Evolutionary conservation across 352 stramenopile genomes (phyloP), one percentile per base, ranked within the genome.

Genomic region (Phytophthora idaei): DNA sequence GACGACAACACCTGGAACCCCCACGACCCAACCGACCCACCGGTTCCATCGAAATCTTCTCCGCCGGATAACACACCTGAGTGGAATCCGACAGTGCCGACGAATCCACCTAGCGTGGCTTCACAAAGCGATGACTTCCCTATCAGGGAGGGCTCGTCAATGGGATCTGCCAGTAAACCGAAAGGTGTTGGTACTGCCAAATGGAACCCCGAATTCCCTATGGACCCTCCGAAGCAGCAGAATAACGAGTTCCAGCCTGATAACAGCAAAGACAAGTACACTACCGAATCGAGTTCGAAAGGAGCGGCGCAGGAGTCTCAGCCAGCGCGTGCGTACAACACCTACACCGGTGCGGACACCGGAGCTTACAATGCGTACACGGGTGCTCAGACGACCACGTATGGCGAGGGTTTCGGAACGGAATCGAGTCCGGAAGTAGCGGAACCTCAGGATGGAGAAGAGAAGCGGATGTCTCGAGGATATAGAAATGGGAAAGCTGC

Each of bases 311-410:
- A 42, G 11, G 12, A n/a, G 36, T 42, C 6, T 37, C 29, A 65
- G 1, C 36, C 29, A 17, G 39, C 44, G n/a, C 29, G 31, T 34
- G 41, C 55, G 17, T 62, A 47, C 55, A 62, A 62, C n/a, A 12
- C 54, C 0, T 61, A 52, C 54, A 45, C 41, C 0, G 28, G 36
- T 29, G 36, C n/a, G 12, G 32, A 27, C n/a, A 31, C 15, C 0
- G 37, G 47, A n/a, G 27, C 37, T 1, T 66, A 67, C 50, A 48
- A 39, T 17, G 10, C 21, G 11, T 63, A 63, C 56, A 47, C 36
- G 15, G 54, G 45, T 44, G 46, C 34, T 2, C 34, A 50, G 25
- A 42, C 57, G 39, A 61, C 21, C 21, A 54, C 17, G 7, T 62
- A 62, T 31, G 56, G 56, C 5, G 11, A 53, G 14, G 48, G 5